Evolutionary conservation across 441 rosid genomes (phyloP), one percentile per base, ranked within the genome.

Genomic region (Populus trichocarpa): DNA sequence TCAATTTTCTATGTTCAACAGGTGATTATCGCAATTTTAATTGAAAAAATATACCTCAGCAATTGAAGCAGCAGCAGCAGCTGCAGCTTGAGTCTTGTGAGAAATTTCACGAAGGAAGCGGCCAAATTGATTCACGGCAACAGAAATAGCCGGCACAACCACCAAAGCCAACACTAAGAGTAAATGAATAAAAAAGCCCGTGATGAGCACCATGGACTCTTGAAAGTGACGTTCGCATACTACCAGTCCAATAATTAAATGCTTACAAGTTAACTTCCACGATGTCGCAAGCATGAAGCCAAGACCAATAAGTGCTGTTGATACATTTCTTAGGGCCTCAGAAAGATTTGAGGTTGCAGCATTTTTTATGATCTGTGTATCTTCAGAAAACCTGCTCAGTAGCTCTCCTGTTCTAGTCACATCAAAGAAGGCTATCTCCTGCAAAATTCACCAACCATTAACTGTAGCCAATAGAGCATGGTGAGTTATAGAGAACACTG

Each of bases 341-440:
- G 97, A 93, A 76, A 96, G 98, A 88, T 94, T 96, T 36, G 97
- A 87, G 8, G 99, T 96, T 75, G 99, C 99, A 77, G 98, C 99
- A 87, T 91, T 96, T 82, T 96, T 93, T 46, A 96, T 96, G 75
- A 96, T 89, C 82, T 96, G 99, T 0, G 99, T 96, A 81, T 96
- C 98, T 85, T 96, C 97, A 0, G 98, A 93, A 66, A 96, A 86
- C 82, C 99, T 88, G 83, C 98, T 96, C 63, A 96, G 88, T 77
- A 96, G 93, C 81, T 96, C 99, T 74, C 99, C 99, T 7, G 98
- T 96, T 83, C 95, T 84, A 30, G 98, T 92, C 57, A 93, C 94
- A 86, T 92, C 97, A 85, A 79, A 93, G 85, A 96, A 96, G 79
- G 98, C 97, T 80, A 96, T 91, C 83, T 94, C 97, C 97, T 93